Base-by-base conservation (phyloP, 2,329 filamentous ascomycete genomes). In the Calycina marina region DNA sequence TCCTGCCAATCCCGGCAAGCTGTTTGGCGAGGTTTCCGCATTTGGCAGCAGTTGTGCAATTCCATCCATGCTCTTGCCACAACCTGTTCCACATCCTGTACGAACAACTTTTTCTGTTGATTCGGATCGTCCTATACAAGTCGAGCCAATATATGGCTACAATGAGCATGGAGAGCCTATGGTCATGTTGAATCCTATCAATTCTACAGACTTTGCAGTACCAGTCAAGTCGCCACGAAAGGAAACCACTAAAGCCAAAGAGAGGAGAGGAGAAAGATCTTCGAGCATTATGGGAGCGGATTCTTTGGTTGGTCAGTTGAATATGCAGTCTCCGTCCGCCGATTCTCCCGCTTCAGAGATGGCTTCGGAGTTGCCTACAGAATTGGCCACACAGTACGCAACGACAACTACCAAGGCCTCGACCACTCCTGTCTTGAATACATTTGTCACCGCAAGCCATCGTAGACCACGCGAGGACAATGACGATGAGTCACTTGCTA, bases 1-100 rank as follows among this genome's bases (percentile, higher is more conserved):
- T 28, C n/a, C 16, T 16, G 14, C 12, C 14, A 38, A 42, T 14
- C 31, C 28, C 20, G 42, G 36, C 22, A 44, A 46, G 17, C 36
- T 54, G 17, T 53, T 53, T 40, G 51, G 51, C 15, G 51, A 54
- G 37, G 44, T 53, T 12, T 48, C 48, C 17, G 42, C 38, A 17
- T 36, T 51, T 20, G 46, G 43, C 37, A 53, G 51, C 32, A 51
- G 48, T 25, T 49, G 46, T 6, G 48, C 40, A 8, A 42, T 53
- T 15, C 48, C 48, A 13, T 26, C 40, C 5, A 32, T 43, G 31
- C 44, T 50, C 34, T 41, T 53, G 31, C 49, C 48, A 18, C 28
- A 44, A 34, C 38, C 43, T n/a, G 14, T 30, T 5, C 16, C 38
- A 32, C 24, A 39, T 22, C 25, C 9, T 18, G 5, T 13, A 22